These are phyloP conservation scores for Amanita pallidorosea DNA, from an alignment of 768 basidiomycete genomes.

Conservation along the genomic window DNA sequence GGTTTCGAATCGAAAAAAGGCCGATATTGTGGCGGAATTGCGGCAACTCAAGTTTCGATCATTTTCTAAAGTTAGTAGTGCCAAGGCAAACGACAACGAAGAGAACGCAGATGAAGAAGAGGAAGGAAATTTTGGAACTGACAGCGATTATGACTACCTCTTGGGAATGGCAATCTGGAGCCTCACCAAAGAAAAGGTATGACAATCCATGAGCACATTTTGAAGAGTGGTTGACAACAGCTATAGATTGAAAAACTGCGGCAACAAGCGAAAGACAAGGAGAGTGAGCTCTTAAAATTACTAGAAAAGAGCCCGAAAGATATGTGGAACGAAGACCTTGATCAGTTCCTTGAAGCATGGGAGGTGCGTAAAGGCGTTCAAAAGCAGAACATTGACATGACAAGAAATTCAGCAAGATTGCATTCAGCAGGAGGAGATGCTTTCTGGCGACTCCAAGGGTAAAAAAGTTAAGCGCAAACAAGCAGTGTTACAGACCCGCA, in stretches of 20 bases:
- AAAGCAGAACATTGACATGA: not conserved
- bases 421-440: slow-evolving; percentile 36
- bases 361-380: slow-evolving; percentile 38
- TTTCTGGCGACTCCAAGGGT: slow-evolving; percentile 30
- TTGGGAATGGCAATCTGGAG: slow-evolving; percentile 94
- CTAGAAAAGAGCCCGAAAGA: slow-evolving; percentile 71
- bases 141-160: slow-evolving; percentile 78
- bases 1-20: slow-evolving; percentile 83
- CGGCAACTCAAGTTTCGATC: slow-evolving; percentile 80
- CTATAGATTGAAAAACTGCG: slow-evolving; percentile 74
- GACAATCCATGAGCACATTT: slow-evolving; percentile 3
- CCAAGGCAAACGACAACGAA: slow-evolving; percentile 2
- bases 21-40: slow-evolving; percentile 75
- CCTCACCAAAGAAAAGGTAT: slow-evolving; percentile 86
- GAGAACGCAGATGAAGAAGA: slow-evolving; percentile 42
- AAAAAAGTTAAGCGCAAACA: slow-evolving; percentile 40
- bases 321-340: slow-evolving; percentile 87
- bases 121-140: slow-evolving; percentile 29
- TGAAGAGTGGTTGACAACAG: not conserved
- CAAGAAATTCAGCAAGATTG: slow-evolving; percentile 24
- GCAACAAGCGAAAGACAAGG: slow-evolving; percentile 73
- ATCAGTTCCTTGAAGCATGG: slow-evolving; percentile 77
- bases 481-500: slow-evolving; percentile 32
- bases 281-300: slow-evolving; percentile 65
- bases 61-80: slow-evolving; percentile 73